Evolutionary conservation across 805 yeast species (phyloP).

Genomic region (Lipomyces japonicus): DNA sequence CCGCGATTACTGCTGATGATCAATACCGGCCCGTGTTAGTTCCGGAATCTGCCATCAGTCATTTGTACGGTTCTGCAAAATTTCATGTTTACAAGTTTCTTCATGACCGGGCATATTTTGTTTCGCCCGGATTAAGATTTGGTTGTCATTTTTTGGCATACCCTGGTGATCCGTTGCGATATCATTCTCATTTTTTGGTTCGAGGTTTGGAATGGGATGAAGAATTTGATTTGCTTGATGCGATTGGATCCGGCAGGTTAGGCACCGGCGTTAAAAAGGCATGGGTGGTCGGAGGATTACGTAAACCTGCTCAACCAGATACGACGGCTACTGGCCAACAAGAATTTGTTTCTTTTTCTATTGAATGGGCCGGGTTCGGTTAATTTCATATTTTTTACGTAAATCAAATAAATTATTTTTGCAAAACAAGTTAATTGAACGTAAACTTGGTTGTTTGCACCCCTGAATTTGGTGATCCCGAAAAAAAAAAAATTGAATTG

Average conservation of each 20-base stretch:
- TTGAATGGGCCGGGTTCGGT: conserved; percentile 98
- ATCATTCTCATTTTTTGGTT: conserved; percentile 81
- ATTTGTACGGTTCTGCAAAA: conserved; percentile 19
- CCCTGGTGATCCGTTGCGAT: conserved; percentile 91
- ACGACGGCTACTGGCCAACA: conserved; percentile 14
- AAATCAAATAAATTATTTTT: too few relatives aligned
- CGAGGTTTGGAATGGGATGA: conserved; percentile 49
- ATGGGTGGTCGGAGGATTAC: conserved; percentile 51
- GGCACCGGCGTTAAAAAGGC: conserved; percentile 90
- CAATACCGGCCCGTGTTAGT: background rate
- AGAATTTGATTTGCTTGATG: conserved; percentile 52
- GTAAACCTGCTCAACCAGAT: background rate
- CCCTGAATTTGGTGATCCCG: too few relatives aligned
- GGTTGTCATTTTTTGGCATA: conserved; percentile 88
- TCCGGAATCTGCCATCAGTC: conserved; percentile 4
- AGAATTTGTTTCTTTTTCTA: conserved; percentile 52
- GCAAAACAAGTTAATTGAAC: too few relatives aligned
- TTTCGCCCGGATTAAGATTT: conserved; percentile 84
- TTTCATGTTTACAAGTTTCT: conserved; percentile 44
- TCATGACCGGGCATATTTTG: conserved; percentile 46
- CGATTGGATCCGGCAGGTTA: conserved; percentile 82
- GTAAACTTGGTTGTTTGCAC: too few relatives aligned
- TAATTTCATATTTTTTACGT: too few relatives aligned
- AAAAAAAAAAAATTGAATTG: too few relatives aligned
- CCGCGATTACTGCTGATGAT: conserved; percentile 2